Conservation (phyloP, 192 early-diverging fungal species). For the Gaertneriomyces sp. region DNA sequence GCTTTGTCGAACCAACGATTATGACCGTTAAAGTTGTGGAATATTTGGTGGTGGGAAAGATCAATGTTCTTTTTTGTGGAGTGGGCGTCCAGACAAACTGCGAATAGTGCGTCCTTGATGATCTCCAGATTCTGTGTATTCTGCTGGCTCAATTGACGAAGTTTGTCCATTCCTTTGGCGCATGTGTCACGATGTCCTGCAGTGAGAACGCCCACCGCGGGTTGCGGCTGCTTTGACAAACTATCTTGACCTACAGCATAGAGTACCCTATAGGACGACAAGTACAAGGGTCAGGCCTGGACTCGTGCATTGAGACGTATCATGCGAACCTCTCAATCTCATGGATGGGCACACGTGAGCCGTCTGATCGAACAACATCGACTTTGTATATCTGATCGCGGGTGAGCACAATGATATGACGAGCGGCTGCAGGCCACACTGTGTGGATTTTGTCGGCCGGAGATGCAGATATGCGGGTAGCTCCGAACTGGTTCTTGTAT, state of each 20-base stretch:
- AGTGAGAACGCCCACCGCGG: slow-evolving; percentile 76
- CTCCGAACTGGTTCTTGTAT: slow-evolving; percentile 81
- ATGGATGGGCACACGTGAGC: slow-evolving; percentile 56
- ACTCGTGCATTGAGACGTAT: neutral
- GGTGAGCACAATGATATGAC: slow-evolving; percentile 81
- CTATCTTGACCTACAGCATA: slow-evolving; percentile 29
- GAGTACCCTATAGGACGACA: slow-evolving; percentile 20
- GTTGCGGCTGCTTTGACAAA: slow-evolving; percentile 34
- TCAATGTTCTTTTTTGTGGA: slow-evolving; percentile 59
- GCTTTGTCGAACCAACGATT: slow-evolving; percentile 99
- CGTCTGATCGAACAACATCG: slow-evolving; percentile 65
- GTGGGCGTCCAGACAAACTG: slow-evolving; percentile 81
- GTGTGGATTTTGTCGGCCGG: slow-evolving; percentile 68
- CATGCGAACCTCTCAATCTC: slow-evolving; percentile 41
- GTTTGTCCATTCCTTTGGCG: slow-evolving; percentile 50
- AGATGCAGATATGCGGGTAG: slow-evolving; percentile 67
- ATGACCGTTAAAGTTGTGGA: slow-evolving; percentile 68
- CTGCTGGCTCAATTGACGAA: slow-evolving; percentile 22
- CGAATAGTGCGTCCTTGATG: slow-evolving; percentile 81
- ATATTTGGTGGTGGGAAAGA: slow-evolving; percentile 64
- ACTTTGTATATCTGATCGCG: slow-evolving; percentile 83
- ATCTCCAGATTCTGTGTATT: slow-evolving; percentile 58
- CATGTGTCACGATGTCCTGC: slow-evolving; percentile 86
- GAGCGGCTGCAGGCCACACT: slow-evolving; percentile 66
- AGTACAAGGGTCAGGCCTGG: neutral